Evolutionary conservation across 305 asterid genomes (phyloP).

Genomic region (Euphrasia arctica): DNA sequence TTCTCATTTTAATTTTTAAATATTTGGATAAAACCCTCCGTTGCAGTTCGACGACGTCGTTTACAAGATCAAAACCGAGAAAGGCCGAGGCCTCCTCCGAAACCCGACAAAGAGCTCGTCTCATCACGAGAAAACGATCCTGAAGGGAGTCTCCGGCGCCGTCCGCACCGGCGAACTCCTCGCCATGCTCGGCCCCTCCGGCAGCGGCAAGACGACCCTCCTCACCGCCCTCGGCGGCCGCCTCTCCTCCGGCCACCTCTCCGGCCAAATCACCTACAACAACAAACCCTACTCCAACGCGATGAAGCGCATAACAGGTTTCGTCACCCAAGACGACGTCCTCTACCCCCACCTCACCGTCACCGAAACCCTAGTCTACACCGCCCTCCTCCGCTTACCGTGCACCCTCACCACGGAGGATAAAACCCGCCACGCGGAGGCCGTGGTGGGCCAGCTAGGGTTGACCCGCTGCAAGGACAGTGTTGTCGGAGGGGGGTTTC

Average conservation of each 20-base stretch:
- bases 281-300: slow-evolving; percentile 54
- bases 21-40: no score
- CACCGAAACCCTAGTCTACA: slow-evolving; percentile 63
- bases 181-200: slow-evolving; percentile 93
- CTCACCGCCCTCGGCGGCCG: slow-evolving; percentile 83
- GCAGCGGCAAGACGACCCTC: slow-evolving; percentile 88
- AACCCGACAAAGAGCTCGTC: slow-evolving; percentile 14
- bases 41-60: slow-evolving; percentile 42
- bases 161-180: slow-evolving; percentile 71
- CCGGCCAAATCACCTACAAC: slow-evolving; percentile 56
- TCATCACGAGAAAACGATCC: slow-evolving; percentile 43
- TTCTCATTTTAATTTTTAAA: no score
- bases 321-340: slow-evolving; percentile 79
- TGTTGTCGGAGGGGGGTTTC: slow-evolving; percentile 43
- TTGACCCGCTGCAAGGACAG: slow-evolving; percentile 49
- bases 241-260: slow-evolving; percentile 35
- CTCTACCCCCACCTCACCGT: slow-evolving; percentile 77
- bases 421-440: slow-evolving; percentile 51
- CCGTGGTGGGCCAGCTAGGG: slow-evolving; percentile 61
- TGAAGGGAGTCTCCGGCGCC: slow-evolving; percentile 58
- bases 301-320: slow-evolving; percentile 71
- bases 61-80: slow-evolving; percentile 32
- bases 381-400: slow-evolving; percentile 77
- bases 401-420: slow-evolving; percentile 33
- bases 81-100: slow-evolving; percentile 9